Evolutionary conservation across 495 filamentous ascomycete species (phyloP).

Genomic region (Penicillium flavigenum): DNA sequence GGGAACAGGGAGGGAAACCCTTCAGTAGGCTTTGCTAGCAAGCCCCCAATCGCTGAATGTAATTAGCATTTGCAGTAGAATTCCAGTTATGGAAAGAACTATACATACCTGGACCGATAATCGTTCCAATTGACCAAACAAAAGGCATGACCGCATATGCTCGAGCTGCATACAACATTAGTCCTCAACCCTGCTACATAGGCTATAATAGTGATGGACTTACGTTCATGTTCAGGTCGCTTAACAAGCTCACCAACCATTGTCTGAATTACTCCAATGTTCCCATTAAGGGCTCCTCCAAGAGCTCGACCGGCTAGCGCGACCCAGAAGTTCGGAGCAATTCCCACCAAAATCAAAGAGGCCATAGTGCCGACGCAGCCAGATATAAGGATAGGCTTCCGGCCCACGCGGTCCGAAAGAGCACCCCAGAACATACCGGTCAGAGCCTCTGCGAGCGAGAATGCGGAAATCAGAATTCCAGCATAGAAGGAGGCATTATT

Average conservation of each 20-base stretch:
- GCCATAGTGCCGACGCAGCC: conserved; percentile 78
- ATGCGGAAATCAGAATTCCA: conserved; percentile 81
- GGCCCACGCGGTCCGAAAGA: conserved; percentile 76
- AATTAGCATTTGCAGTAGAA: conserved; percentile 20
- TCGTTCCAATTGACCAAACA: conserved; percentile 83
- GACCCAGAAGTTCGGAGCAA: conserved; percentile 75
- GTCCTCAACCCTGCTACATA: conserved; percentile 12
- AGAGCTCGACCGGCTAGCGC: conserved; percentile 72
- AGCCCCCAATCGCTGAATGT: conserved; percentile 65
- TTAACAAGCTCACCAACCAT: conserved; percentile 84
- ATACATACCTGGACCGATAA: conserved; percentile 64
- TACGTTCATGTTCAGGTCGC: conserved; percentile 80
- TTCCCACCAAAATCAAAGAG: conserved; percentile 78
- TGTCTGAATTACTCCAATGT: conserved; percentile 87
- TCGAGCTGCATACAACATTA: conserved; percentile 49
- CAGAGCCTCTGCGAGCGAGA: conserved; percentile 74
- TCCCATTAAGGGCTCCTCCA: conserved; percentile 81
- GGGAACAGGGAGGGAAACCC: conserved; percentile 67
- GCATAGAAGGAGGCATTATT: conserved; percentile 78
- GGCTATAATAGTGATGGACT: conserved; percentile 29
- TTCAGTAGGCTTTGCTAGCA: conserved; percentile 70
- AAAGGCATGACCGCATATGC: conserved; percentile 87
- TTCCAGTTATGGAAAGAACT: conserved; percentile 6
- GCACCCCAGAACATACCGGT: conserved; percentile 86
- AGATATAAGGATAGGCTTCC: conserved; percentile 78